Conservation (phyloP, 345 rosid species). For the Gossypium anomalum region DNA sequence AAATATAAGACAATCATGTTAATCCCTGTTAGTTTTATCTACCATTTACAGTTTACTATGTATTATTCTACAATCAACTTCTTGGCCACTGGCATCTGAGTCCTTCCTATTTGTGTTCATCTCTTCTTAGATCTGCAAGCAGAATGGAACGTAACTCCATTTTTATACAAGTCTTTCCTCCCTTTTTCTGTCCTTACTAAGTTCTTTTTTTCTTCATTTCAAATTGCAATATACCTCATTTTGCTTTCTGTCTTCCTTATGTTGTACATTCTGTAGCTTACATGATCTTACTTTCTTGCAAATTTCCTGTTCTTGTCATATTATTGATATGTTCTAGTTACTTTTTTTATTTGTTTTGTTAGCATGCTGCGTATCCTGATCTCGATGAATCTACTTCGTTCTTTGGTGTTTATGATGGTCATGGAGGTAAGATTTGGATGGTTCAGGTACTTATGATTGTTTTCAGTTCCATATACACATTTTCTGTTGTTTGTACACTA, state of each 20-base stretch:
- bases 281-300: not conserved
- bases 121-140: not conserved
- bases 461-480: not conserved
- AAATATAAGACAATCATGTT: not conserved
- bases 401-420: conserved; percentile 98
- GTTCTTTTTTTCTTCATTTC: not conserved
- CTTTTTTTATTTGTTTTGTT: conserved; percentile 23
- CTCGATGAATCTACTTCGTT: conserved; percentile 79
- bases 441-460: conserved; percentile 12
- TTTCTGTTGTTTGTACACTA: not conserved
- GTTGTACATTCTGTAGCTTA: not conserved
- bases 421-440: conserved; percentile 77
- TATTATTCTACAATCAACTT: not conserved
- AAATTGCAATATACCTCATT: not conserved
- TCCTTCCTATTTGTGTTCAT: not conserved
- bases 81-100: too few species aligned
- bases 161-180: not conserved
- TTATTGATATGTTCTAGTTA: conserved; percentile 4
- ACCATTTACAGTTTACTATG: not conserved
- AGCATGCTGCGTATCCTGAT: conserved; percentile 87
- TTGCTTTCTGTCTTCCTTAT: not conserved
- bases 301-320: not conserved
- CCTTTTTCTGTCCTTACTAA: not conserved
- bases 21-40: not conserved
- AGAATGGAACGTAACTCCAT: not conserved